Evolutionary conservation across 352 stramenopile genomes (phyloP).

Genomic region (Globisporangium carolinianum): DNA sequence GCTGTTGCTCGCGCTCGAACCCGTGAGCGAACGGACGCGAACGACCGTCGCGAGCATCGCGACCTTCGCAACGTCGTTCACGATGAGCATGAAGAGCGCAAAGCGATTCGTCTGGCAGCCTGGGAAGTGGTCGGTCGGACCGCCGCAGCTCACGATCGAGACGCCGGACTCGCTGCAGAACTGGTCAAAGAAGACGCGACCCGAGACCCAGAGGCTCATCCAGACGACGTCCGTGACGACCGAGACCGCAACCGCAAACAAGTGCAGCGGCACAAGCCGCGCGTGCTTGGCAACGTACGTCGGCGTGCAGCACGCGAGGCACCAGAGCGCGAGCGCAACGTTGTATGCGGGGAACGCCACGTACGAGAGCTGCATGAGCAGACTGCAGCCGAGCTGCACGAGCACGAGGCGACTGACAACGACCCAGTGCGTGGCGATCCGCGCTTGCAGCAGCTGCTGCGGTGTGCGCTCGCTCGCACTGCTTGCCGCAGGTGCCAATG

Average conservation of each 20-base stretch:
- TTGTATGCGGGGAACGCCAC: conserved; percentile 79
- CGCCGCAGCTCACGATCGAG: conserved; percentile 61
- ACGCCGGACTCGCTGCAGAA: conserved; percentile 52
- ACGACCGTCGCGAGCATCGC: conserved; percentile 32
- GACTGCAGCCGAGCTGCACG: conserved; percentile 43
- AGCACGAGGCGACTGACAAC: conserved; percentile 27
- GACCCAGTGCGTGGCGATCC: conserved; percentile 36
- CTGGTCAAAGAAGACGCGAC: conserved; percentile 69
- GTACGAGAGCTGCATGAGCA: conserved; percentile 79
- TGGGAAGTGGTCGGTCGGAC: conserved; percentile 48
- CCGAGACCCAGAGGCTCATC: conserved; percentile 70
- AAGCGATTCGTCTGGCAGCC: conserved; percentile 74
- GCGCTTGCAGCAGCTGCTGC: not conserved
- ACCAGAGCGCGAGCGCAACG: conserved; percentile 69
- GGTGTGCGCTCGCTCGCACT: not conserved
- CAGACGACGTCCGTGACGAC: conserved; percentile 69
- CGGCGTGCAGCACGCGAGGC: conserved; percentile 43
- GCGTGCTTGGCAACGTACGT: conserved; percentile 42
- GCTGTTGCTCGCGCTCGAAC: not conserved
- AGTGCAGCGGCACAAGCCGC: conserved; percentile 39
- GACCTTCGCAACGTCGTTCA: conserved; percentile 52
- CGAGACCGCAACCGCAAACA: conserved; percentile 41
- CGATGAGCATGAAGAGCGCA: conserved; percentile 46
- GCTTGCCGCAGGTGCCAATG: no score
- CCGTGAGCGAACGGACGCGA: conserved; percentile 30